Evolutionary conservation across 306 rosid species (phyloP), one percentile per base, ranked within the genome.

Genomic region (Hippophae rhamnoides): DNA sequence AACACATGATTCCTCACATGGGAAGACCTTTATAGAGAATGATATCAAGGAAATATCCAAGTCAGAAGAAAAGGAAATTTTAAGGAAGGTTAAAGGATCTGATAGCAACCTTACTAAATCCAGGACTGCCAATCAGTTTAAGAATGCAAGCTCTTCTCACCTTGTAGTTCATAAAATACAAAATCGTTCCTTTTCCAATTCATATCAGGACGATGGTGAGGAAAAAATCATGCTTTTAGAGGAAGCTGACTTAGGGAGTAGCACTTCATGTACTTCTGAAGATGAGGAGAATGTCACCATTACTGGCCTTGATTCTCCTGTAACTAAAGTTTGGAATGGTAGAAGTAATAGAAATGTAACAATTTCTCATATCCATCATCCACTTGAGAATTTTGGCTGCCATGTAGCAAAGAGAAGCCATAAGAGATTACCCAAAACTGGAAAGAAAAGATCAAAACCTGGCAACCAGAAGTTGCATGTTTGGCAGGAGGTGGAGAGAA

Each of bases 401-500:
- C 85, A 62, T 75, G 41, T 59, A 12, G 54, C 64, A 49, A 85
- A 93, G 79, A 84, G 73, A 72, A 75, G 44, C 59, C 60, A 78
- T 70, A 77, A 68, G 13, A 76, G 82, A 70, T 47, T 74, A 62
- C 69, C 79, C 23, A 73, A 77, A 72, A 62, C 70, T 75, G 78
- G 77, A 51, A 72, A 74, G 70, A 88, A 86, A 76, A 80, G 89
- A 78, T 78, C 86, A 56, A 73, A 82, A 60, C 51, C 77, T 58
- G 81, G 76, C 71, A 84, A 69, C 72, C 69, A 66, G 60, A 73
- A 84, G 65, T 9, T 61, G 55, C 76, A 75, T 44, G 69, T 76
- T 41, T 88, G 97, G 99, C 86, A 88, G 68, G 99, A 93, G 79
- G 81, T 88, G 57, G 94, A 93, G 84, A 93, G 97, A 74, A 80